phyloP scores from a whole-genome alignment of 495 filamentous ascomycete genomes.

The Mytilinidion resinicola region DNA sequence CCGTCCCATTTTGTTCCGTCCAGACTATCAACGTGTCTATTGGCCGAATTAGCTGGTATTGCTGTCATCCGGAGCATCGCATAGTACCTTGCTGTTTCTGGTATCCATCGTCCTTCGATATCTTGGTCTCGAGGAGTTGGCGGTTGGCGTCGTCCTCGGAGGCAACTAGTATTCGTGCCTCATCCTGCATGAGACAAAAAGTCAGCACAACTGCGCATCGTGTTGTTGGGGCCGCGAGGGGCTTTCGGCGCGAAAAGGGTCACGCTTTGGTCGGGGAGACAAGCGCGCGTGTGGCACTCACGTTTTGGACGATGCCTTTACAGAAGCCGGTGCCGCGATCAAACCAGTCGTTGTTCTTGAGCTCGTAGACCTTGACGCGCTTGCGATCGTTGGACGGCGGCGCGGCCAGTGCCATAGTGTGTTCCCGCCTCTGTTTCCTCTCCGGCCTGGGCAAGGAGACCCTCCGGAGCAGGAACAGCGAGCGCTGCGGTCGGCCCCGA shows the following conservation, averaged over 20 bases:
- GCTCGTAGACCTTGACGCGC: constrained; percentile 98
- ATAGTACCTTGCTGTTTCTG: constrained; percentile 92
- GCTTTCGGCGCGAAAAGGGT: constrained; percentile 6
- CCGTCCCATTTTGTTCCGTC: constrained; percentile 80
- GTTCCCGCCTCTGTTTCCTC: constrained; percentile 29
- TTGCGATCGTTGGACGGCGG: constrained; percentile 79
- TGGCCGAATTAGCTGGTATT: not conserved
- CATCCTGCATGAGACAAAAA: constrained; percentile 48
- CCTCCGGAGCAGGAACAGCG: constrained; percentile 26
- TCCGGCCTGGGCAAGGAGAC: constrained; percentile 28
- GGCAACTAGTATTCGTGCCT: constrained; percentile 82
- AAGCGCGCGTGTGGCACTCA: constrained; percentile 44
- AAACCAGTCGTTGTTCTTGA: constrained; percentile 98
- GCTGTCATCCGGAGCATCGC: not conserved
- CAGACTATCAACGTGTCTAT: constrained; percentile 95
- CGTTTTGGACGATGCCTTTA: constrained; percentile 66
- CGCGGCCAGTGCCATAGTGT: constrained; percentile 76
- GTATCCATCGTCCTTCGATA: constrained; percentile 91
- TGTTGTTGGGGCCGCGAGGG: not conserved
- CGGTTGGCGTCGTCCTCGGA: constrained; percentile 86
- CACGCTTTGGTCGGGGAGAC: not conserved
- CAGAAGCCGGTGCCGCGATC: constrained; percentile 97
- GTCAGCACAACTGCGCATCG: constrained; percentile 11
- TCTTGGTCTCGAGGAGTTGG: constrained; percentile 78
- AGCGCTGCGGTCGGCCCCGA: constrained; percentile 9